Percentiles rank a stretch among this genome's conserved stretches.
Evolutionary conservation across 495 filamentous ascomycete genomes (phyloP).

Genomic region (Tuber indicum): DNA sequence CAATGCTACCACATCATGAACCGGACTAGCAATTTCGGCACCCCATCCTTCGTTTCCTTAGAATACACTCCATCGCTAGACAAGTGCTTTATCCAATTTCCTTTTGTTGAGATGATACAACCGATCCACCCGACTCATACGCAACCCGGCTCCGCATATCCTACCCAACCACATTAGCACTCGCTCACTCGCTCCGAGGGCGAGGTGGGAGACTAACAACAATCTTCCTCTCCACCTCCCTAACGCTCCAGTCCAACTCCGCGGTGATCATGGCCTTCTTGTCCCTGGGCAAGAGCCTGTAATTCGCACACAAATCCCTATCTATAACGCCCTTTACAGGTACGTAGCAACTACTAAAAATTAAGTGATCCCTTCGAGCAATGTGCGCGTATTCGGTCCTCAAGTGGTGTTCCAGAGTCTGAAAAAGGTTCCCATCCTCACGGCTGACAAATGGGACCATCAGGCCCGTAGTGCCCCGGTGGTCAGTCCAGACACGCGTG

Average conservation of each 20-base stretch:
- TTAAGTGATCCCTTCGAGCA: constrained; percentile 86
- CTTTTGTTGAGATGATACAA: not conserved
- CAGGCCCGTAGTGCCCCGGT: constrained; percentile 92
- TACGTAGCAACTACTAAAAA: constrained; percentile 93
- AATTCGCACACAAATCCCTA: constrained; percentile 95
- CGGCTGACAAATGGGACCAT: constrained; percentile 81
- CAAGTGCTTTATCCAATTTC: not conserved
- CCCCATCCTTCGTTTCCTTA: not conserved
- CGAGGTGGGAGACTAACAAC: constrained; percentile 56
- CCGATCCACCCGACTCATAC: constrained; percentile 49
- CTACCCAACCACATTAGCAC: constrained; percentile 48
- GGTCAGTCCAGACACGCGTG: constrained; percentile 83
- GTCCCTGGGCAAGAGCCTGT: constrained; percentile 69
- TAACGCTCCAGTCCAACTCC: constrained; percentile 80
- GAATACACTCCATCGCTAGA: not conserved
- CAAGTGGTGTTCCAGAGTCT: constrained; percentile 80
- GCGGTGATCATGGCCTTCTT: constrained; percentile 91
- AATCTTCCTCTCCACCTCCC: constrained; percentile 92
- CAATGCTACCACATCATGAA: not conserved
- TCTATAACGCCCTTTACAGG: constrained; percentile 96
- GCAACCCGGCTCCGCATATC: constrained; percentile 84
- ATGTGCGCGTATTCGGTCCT: constrained; percentile 75
- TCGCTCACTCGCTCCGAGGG: not conserved
- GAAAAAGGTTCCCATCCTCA: constrained; percentile 96
- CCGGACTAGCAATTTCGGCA: not conserved